A percentile compares a stretch with the other conserved stretches of the same genome.
Conservation (phyloP, 345 rosid species). For the Eucalyptus decipiens region DNA sequence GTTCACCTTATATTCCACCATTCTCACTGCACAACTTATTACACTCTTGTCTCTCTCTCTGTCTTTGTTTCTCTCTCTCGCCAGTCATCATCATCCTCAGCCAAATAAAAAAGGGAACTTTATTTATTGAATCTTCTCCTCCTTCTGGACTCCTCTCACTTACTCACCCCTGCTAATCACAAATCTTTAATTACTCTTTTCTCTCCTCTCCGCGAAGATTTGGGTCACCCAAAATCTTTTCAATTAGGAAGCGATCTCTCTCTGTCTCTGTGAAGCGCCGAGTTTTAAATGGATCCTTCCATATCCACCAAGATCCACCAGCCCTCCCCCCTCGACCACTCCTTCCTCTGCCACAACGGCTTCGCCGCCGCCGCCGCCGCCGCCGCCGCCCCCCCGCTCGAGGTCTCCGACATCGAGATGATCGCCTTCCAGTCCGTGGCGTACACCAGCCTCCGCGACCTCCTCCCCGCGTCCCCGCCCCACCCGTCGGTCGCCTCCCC, state of each 20-base stretch:
- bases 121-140: background rate
- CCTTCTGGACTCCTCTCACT: background rate
- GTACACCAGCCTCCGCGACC: constrained; percentile 47
- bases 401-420: constrained; percentile 30
- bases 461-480: constrained; percentile 16
- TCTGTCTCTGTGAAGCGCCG: background rate
- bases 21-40: background rate
- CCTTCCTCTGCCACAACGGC: constrained; percentile 4
- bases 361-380: background rate
- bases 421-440: constrained; percentile 4
- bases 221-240: background rate
- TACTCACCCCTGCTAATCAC: background rate
- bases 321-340: background rate
- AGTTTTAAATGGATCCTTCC: background rate
- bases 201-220: background rate
- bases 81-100: background rate
- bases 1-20: background rate
- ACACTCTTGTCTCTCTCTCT: background rate
- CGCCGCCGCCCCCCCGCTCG: background rate
- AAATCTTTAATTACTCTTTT: background rate
- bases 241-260: background rate
- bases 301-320: background rate
- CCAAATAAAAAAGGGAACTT: background rate
- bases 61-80: background rate
- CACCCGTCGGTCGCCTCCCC: constrained; percentile 11